Base-by-base conservation (phyloP, 768 basidiomycete species). In the Amanita jacksonii region DNA sequence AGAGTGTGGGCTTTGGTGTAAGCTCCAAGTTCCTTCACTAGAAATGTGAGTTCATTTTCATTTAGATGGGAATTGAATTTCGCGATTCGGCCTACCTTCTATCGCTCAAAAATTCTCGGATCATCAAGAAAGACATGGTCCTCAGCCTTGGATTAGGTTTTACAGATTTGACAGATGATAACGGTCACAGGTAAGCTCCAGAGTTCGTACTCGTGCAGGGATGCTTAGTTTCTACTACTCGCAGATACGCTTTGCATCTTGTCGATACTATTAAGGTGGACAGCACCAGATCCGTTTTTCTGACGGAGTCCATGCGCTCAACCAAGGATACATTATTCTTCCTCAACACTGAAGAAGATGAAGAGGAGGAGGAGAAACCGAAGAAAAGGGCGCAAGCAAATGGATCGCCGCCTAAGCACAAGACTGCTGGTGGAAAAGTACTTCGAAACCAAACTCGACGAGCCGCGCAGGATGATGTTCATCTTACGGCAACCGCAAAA, bases 21-120 rank as follows among this genome's bases (percentile, higher is more conserved):
- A 53, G n/a, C n/a, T n/a, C n/a, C n/a, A n/a, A n/a, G n/a, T n/a
- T n/a, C n/a, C n/a, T n/a, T n/a, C n/a, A n/a, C n/a, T n/a, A n/a
- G n/a, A n/a, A n/a, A n/a, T n/a, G n/a, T n/a, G n/a, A n/a, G n/a
- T n/a, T 82, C 18, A 23, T 45, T 24, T 10, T 34, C 28, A 23
- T 22, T 31, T 53, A 97, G 93, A 97, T 82, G 60, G 94, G 94
- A 5, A 78, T 97, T 57, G 94, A 99, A 60, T 97, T 93, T 65
- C 79, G 92, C 32, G 94, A 99, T 57, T 77, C 83, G 8, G 69
- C 79, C 0, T 96, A 92, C 59, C 64, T 92, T 9, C 66, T 98
- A 28, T 84, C 83, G 4, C 50, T 79, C 6, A 98, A 94, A 67
- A 94, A 89, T 54, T 64, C 64, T 5, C 79, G 83, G 8, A 64